A percentile compares a stretch with the other conserved stretches of the same genome.
phyloP scores from a whole-genome alignment of 768 basidiomycete species.

The Boletus tomentosulus region DNA sequence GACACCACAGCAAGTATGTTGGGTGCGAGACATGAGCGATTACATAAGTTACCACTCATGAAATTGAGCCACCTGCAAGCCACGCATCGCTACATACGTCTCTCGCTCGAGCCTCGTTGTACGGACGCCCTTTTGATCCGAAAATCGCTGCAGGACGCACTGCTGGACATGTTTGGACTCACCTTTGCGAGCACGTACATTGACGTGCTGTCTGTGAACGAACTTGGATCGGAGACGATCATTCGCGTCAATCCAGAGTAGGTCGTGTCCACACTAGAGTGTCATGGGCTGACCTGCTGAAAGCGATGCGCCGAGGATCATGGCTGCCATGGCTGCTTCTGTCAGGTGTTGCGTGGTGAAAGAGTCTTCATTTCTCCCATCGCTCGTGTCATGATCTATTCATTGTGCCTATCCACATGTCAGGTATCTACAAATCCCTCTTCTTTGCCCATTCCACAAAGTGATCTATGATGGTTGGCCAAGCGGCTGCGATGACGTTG shows the following conservation, averaged over 20 bases:
- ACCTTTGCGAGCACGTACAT: slow-evolving; percentile 49
- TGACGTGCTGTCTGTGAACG: slow-evolving; percentile 53
- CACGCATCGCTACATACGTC: slow-evolving; percentile 24
- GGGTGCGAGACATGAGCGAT: slow-evolving; percentile 12
- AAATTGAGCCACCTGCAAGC: background rate
- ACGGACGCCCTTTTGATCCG: slow-evolving; percentile 45
- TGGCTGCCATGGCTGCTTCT: slow-evolving; percentile 26
- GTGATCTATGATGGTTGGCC: slow-evolving; percentile 86
- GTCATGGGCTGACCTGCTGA: background rate
- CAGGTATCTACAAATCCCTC: slow-evolving; percentile 4
- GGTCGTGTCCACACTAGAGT: background rate
- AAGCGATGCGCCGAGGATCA: slow-evolving; percentile 22
- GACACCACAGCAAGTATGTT: slow-evolving; percentile 43
- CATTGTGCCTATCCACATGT: too few species aligned
- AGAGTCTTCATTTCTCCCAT: slow-evolving; percentile 31
- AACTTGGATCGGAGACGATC: slow-evolving; percentile 20
- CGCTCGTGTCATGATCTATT: slow-evolving; percentile 12
- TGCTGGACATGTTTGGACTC: slow-evolving; percentile 52
- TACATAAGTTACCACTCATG: slow-evolving; percentile 14
- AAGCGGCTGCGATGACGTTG: slow-evolving; percentile 52
- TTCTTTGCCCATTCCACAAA: slow-evolving; percentile 67
- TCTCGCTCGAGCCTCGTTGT: slow-evolving; percentile 23
- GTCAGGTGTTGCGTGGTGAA: slow-evolving; percentile 21
- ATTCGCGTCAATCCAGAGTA: slow-evolving; percentile 20
- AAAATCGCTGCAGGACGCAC: slow-evolving; percentile 51